These are phyloP conservation scores for Gonapodya prolifera DNA, from an alignment of 192 early-diverging fungal species.

Conservation along the genomic window DNA sequence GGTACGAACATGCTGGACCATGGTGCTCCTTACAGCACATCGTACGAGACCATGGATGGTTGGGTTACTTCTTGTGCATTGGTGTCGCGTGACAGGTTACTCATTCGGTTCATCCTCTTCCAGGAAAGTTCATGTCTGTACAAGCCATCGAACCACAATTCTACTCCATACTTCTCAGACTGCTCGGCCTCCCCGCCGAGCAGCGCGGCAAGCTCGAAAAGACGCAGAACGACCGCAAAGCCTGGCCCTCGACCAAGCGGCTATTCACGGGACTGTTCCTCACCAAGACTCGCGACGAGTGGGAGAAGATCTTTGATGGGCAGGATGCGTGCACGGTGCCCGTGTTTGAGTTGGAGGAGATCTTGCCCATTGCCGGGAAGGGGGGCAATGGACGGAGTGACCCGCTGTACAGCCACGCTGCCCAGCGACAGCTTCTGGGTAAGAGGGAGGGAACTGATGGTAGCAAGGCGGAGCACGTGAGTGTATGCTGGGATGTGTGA, in stretches of 20 bases:
- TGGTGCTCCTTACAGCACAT: slow-evolving; percentile 54
- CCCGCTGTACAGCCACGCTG: neutral
- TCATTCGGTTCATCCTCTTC: neutral
- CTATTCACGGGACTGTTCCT: slow-evolving; percentile 19
- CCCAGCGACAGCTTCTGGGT: neutral
- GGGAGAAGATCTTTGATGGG: slow-evolving; percentile 39
- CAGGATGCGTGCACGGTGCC: slow-evolving; percentile 56
- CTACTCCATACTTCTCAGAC: slow-evolving; percentile 34
- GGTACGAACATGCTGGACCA: slow-evolving; percentile 50
- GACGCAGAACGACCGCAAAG: neutral
- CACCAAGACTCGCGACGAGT: slow-evolving; percentile 48
- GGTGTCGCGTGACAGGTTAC: too few species aligned
- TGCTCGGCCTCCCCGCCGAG: neutral
- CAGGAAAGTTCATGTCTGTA: slow-evolving; percentile 43
- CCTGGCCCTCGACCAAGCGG: neutral
- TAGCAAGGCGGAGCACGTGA: neutral
- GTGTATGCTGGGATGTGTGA: neutral
- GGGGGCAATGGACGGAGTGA: too few species aligned
- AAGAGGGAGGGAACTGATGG: neutral
- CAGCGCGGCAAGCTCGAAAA: too few species aligned
- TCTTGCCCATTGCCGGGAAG: neutral
- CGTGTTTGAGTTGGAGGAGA: slow-evolving; percentile 30
- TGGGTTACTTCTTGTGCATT: too few species aligned
- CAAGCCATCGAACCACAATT: slow-evolving; percentile 53
- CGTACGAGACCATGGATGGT: slow-evolving; percentile 56